Evolutionary conservation across 805 yeast genomes (phyloP).

Genomic region (Kurtzmaniella fragi): DNA sequence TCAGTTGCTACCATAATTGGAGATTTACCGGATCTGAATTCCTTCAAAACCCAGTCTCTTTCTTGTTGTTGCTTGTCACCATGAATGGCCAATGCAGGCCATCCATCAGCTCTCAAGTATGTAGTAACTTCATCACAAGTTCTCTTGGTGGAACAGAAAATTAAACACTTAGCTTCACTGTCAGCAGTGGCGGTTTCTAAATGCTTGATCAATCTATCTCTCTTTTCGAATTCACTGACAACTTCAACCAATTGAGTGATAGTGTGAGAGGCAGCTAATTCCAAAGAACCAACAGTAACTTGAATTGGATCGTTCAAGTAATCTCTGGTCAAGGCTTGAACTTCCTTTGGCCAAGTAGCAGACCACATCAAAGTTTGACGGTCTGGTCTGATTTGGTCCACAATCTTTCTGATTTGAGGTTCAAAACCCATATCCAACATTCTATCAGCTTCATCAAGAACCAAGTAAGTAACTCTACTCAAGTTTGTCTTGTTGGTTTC

Average conservation of each 20-base stretch:
- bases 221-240: conserved; percentile 86
- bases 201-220: conserved; percentile 82
- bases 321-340: conserved; percentile 87
- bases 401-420: conserved; percentile 98
- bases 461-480: conserved; percentile 93
- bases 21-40: conserved; percentile 87
- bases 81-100: conserved; percentile 98
- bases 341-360: conserved; percentile 99
- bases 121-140: conserved; percentile 93
- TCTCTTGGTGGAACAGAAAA: conserved; percentile 96
- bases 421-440: conserved; percentile 99
- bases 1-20: conserved; percentile 99
- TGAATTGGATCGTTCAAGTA: conserved; percentile 91
- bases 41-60: conserved; percentile 97
- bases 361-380: conserved; percentile 99
- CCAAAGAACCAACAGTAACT: conserved; percentile 94
- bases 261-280: conserved; percentile 93
- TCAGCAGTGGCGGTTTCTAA: conserved; percentile 73
- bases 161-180: conserved; percentile 69
- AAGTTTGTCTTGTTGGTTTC: conserved; percentile 93
- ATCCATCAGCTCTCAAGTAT: conserved; percentile 91
- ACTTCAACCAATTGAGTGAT: conserved; percentile 93
- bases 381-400: conserved; percentile 97
- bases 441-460: conserved; percentile 98
- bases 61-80: conserved; percentile 98